Evolutionary conservation across 805 yeast genomes (phyloP), one percentile per base, ranked within the genome.

Genomic region (Jamesozyma rosinii): DNA sequence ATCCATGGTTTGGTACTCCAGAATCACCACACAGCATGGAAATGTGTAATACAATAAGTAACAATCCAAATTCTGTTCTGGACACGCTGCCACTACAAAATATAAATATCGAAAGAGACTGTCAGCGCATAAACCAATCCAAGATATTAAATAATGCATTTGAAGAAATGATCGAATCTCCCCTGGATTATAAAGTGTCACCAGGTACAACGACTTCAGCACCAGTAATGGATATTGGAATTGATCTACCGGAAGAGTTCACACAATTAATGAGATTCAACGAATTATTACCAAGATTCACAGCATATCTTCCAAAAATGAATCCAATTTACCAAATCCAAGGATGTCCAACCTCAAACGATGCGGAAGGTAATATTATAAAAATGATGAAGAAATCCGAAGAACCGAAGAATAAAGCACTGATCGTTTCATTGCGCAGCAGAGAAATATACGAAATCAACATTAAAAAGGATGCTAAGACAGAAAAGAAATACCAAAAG

Each of bases 271-370:
- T 49, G 9, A 52, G 51, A 22, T 45, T 49, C 18, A 24, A 37
- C 34, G 63, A 59, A 44, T 41, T 52, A n/a, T 43, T 59, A 22
- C 63, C 63, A 18, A 43, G 47, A 17, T 60, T 52, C 42, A 57
- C 64, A 4, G 47, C 56, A 9, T 60, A 51, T 35, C 32, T 58
- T 29, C 54, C 57, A 13, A 57, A 43, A 42, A 63, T 45, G 54
- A 68, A 42, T 49, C 55, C 43, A 17, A 65, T 64, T 50, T 68
- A 65, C 41, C 64, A 65, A 44, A 46, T 67, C 13, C 83, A 77
- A 55, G 76, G 79, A 9, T 74, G 79, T 51, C 80, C 79, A 1
- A 59, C 69, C 14, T 63, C 67, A 18, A 67, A 72, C 13, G 75
- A 75, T 44, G 57, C 76, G 6, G 81, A 77, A 47, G 58, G 67